Evolutionary conservation across 2,329 filamentous ascomycete species (phyloP).

Genomic region (Monosporascus ibericus): DNA sequence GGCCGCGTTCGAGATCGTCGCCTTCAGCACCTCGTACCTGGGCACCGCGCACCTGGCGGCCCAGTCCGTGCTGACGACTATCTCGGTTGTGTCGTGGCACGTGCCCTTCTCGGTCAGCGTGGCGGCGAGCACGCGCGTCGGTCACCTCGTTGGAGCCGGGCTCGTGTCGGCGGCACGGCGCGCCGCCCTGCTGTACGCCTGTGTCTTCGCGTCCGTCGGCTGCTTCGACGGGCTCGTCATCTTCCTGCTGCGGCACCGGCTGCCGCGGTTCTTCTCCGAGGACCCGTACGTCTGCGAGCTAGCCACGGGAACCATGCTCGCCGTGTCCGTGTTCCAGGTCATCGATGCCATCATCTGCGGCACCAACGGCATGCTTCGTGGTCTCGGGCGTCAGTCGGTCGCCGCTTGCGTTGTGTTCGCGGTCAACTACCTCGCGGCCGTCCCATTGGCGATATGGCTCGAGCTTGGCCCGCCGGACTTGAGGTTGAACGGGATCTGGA

Average conservation of each 20-base stretch:
- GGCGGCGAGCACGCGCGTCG: slow-evolving; percentile 35
- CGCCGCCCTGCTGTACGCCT: slow-evolving; percentile 24
- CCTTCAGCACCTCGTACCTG: slow-evolving; percentile 38
- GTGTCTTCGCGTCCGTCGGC: slow-evolving; percentile 27
- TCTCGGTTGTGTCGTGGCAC: slow-evolving; percentile 35
- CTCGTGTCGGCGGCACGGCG: slow-evolving; percentile 25
- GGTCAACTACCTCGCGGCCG: slow-evolving; percentile 32
- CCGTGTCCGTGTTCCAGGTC: slow-evolving; percentile 28
- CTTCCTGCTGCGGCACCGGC: slow-evolving; percentile 23
- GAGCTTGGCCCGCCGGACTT: slow-evolving; percentile 26
- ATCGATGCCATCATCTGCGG: slow-evolving; percentile 29
- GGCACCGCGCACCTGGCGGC: slow-evolving; percentile 36
- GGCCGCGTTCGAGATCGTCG: slow-evolving; percentile 37
- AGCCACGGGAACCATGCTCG: slow-evolving; percentile 24
- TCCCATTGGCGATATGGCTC: slow-evolving; percentile 33
- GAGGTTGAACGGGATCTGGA: slow-evolving; percentile 29
- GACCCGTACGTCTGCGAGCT: slow-evolving; percentile 24
- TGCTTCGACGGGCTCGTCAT: slow-evolving; percentile 27
- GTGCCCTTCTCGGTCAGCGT: slow-evolving; percentile 37
- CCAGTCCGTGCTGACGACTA: slow-evolving; percentile 34
- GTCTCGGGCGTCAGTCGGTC: slow-evolving; percentile 31
- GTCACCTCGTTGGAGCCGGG: slow-evolving; percentile 35
- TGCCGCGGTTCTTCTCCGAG: slow-evolving; percentile 26
- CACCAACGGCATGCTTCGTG: slow-evolving; percentile 32
- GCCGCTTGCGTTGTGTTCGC: slow-evolving; percentile 30